Evolutionary conservation across 371 early-diverging fungal genomes (phyloP).

Genomic region (Basidiobolus meristosporus): DNA sequence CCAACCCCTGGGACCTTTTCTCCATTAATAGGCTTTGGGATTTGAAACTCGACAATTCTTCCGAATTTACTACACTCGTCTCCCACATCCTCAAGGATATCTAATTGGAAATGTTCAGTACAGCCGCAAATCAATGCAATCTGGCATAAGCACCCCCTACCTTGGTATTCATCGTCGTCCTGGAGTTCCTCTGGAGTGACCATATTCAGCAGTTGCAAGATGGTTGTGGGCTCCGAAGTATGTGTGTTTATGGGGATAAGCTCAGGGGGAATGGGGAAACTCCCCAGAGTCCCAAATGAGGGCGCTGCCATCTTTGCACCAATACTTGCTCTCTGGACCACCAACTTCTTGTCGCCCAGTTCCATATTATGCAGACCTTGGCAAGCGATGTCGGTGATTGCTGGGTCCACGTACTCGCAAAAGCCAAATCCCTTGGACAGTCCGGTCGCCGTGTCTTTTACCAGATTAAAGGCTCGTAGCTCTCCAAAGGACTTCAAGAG

Average conservation of each 20-base stretch:
- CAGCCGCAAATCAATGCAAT: no score
- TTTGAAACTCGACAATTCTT: conserved; percentile 51
- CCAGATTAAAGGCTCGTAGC: conserved; percentile 75
- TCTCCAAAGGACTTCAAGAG: conserved; percentile 85
- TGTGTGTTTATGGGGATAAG: conserved; percentile 8
- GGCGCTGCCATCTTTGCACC: conserved; percentile 35
- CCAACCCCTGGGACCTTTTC: conserved; percentile 50
- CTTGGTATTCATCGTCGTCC: conserved; percentile 74
- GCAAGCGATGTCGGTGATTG: conserved; percentile 79
- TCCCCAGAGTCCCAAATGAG: background rate
- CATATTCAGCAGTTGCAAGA: conserved; percentile 89
- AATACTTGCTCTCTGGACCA: conserved; percentile 86
- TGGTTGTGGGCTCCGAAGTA: conserved; percentile 39
- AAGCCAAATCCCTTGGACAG: conserved; percentile 92
- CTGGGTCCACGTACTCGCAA: conserved; percentile 83
- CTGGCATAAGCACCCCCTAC: no score
- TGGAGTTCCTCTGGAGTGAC: conserved; percentile 73
- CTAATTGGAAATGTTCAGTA: no score
- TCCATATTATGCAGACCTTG: conserved; percentile 90
- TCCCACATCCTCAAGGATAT: conserved; percentile 77
- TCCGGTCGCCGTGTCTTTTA: conserved; percentile 70
- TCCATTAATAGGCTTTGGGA: conserved; percentile 56
- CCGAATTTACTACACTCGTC: conserved; percentile 89
- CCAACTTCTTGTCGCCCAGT: conserved; percentile 79
- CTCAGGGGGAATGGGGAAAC: background rate